Conservation (phyloP, 495 filamentous ascomycete genomes). For the Tricharina praecox region DNA sequence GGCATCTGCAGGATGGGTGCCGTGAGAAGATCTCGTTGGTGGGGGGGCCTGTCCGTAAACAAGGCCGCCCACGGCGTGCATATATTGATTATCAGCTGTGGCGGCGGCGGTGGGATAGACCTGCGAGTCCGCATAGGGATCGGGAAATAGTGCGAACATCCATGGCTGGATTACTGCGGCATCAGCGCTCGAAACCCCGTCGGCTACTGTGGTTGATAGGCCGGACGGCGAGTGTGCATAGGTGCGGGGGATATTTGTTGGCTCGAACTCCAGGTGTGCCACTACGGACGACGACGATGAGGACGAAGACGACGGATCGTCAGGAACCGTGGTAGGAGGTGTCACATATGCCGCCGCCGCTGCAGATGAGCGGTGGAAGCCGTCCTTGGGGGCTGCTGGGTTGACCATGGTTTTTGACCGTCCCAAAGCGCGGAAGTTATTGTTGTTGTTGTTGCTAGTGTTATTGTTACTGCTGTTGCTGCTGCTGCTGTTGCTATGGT, state of each 20-base stretch:
- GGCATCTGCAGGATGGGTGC: conserved; percentile 9
- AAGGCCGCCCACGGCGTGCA: conserved; percentile 7
- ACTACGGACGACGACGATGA: neutral
- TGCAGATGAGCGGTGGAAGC: conserved; percentile 7
- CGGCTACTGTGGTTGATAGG: too few species aligned
- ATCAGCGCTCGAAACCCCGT: neutral
- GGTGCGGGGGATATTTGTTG: conserved; percentile 18
- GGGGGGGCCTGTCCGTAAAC: conserved; percentile 14
- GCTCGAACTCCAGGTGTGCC: conserved; percentile 1
- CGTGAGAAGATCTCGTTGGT: too few species aligned
- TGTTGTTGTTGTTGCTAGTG: too few species aligned
- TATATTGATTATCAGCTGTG: conserved; percentile 14
- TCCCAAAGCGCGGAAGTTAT: conserved; percentile 8
- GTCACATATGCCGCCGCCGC: conserved; percentile 13
- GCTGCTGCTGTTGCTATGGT: conserved; percentile 7
- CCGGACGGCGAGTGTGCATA: conserved; percentile 21
- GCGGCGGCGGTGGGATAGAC: conserved; percentile 10
- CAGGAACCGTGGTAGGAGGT: conserved; percentile 13
- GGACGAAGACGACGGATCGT: conserved; percentile 9
- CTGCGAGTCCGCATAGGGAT: conserved; percentile 15
- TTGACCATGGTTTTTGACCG: conserved; percentile 16
- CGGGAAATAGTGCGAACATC: conserved; percentile 23
- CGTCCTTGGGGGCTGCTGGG: conserved; percentile 10
- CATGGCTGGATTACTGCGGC: conserved; percentile 19
- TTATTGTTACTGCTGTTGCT: neutral